Percentiles rank a stretch among this genome's conserved stretches.
phyloP scores from a whole-genome alignment of 169 alveolate genomes.

The Blepharisma undulans region DNA sequence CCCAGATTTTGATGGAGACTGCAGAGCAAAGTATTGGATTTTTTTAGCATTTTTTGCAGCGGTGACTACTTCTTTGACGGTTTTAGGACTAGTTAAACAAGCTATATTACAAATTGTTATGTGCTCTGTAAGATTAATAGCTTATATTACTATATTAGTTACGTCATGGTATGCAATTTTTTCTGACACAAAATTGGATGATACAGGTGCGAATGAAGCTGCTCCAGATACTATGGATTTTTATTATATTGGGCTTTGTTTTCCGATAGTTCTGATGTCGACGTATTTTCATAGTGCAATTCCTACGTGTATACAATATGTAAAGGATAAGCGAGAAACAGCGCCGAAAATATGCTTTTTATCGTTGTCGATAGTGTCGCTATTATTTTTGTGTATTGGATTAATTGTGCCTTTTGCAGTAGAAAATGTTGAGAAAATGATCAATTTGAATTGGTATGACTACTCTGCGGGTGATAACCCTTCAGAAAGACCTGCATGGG shows the following conservation, averaged over 20 bases:
- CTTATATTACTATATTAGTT: not conserved
- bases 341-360: not conserved
- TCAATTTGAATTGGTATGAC: not conserved
- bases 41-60: not conserved
- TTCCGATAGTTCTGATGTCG: not conserved
- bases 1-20: not conserved
- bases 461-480: not conserved
- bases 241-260: not conserved
- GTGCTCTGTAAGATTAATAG: not conserved
- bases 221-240: not conserved
- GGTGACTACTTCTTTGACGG: not conserved
- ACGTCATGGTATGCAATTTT: not conserved
- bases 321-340: not conserved
- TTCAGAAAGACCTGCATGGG: not conserved
- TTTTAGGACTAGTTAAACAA: not conserved
- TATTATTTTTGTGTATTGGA: not conserved
- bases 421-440: not conserved
- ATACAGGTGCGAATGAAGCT: not conserved
- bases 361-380: not conserved
- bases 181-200: not conserved
- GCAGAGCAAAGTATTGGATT: not conserved
- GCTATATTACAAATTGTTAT: not conserved
- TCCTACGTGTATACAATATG: not conserved
- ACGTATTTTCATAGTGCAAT: not conserved
- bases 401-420: not conserved